Conservation (phyloP, 345 rosid species). For the Sonneratia caseolaris region DNA sequence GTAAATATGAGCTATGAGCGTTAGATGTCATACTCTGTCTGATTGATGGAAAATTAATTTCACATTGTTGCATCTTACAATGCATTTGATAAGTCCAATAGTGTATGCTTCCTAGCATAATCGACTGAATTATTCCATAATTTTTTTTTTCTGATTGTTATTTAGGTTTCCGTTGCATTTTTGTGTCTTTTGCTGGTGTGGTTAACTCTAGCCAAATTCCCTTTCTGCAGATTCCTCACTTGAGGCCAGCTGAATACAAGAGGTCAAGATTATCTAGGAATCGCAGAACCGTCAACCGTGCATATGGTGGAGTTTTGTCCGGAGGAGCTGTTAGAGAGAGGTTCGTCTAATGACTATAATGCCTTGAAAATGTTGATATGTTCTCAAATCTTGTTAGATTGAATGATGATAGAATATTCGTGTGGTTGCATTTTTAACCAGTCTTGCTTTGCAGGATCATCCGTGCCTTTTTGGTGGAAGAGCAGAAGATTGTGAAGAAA, state of each 20-base stretch:
- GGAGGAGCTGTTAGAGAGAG: constrained; percentile 84
- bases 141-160: neutral
- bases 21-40: neutral
- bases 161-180: neutral
- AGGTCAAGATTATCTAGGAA: constrained; percentile 70
- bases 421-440: neutral
- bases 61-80: too few relatives aligned
- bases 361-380: neutral
- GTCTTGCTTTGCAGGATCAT: constrained; percentile 33
- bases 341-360: constrained; percentile 19
- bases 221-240: constrained; percentile 59
- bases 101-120: neutral
- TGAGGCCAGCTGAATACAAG: constrained; percentile 86
- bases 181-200: neutral
- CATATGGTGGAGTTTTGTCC: constrained; percentile 79
- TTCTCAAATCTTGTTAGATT: neutral
- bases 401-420: neutral
- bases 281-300: constrained; percentile 78
- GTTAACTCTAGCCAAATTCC: neutral
- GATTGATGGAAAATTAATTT: neutral
- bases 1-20: neutral
- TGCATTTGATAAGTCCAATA: neutral
- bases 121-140: neutral
- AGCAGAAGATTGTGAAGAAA: constrained; percentile 80
- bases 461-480: constrained; percentile 72